Evolutionary conservation across 164 flowering plant genomes (phyloP).

Genomic region (Umbilicus rupestris): DNA sequence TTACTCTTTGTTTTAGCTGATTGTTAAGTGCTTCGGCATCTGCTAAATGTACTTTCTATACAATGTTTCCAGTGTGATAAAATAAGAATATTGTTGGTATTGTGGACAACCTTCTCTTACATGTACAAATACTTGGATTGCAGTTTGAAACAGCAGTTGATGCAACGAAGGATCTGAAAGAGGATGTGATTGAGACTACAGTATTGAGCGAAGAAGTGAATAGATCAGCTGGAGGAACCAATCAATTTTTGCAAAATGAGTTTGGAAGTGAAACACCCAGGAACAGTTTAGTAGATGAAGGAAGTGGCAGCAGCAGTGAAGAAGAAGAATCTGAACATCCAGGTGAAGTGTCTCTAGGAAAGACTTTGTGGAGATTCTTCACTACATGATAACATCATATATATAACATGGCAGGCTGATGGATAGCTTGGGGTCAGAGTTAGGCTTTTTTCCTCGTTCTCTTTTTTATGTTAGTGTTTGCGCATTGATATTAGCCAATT

Average conservation of each 20-base stretch:
- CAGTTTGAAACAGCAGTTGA: conserved; percentile 18
- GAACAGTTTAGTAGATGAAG: conserved; percentile 21
- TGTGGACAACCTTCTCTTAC: not conserved
- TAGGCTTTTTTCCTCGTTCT: not conserved
- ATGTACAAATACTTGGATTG: not conserved
- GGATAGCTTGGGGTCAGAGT: not conserved
- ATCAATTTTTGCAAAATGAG: conserved; percentile 19
- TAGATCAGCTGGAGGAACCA: conserved; percentile 25
- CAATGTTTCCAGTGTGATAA: no score
- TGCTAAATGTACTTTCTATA: no score
- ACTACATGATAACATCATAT: conserved; percentile 27
- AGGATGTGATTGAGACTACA: conserved; percentile 15
- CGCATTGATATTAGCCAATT: not conserved
- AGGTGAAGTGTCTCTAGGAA: conserved; percentile 56
- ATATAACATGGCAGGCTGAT: not conserved
- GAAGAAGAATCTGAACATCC: conserved; percentile 33
- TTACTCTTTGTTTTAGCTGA: no score
- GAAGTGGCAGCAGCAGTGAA: conserved; percentile 17
- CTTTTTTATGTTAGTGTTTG: not conserved
- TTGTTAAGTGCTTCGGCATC: no score
- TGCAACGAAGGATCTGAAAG: conserved; percentile 10
- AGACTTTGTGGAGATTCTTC: conserved; percentile 60
- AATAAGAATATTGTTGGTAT: not conserved
- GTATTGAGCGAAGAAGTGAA: conserved; percentile 49
- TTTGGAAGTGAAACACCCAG: conserved; percentile 17